These are phyloP conservation scores for Yarrowia bubula DNA, from an alignment of 805 yeast genomes.

Conservation along the genomic window DNA sequence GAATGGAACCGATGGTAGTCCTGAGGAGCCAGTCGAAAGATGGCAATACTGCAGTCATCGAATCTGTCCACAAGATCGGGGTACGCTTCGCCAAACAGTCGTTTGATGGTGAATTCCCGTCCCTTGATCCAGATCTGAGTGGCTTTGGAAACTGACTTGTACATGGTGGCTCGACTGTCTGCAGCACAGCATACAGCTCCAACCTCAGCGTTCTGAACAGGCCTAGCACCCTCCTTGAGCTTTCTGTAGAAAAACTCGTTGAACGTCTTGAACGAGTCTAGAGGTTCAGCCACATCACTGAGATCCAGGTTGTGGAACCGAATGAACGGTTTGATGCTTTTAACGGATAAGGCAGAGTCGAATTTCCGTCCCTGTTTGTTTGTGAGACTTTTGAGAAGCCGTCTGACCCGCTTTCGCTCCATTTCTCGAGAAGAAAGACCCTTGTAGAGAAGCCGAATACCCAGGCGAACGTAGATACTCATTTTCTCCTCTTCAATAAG, in stretches of 20 bases:
- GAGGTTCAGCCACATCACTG: constrained; percentile 60
- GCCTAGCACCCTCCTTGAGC: constrained; percentile 68
- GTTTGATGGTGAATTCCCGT: constrained; percentile 61
- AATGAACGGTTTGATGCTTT: constrained; percentile 71
- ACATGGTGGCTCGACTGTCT: constrained; percentile 80
- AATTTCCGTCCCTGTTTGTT: constrained; percentile 81
- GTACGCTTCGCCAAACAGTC: constrained; percentile 51
- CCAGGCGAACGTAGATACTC: constrained; percentile 82
- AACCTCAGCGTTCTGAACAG: constrained; percentile 56
- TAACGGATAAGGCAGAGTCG: constrained; percentile 64
- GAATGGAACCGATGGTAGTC: constrained; percentile 93
- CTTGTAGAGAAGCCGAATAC: constrained; percentile 77
- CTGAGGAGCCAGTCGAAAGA: constrained; percentile 92
- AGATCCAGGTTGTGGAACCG: constrained; percentile 79
- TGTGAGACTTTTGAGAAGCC: constrained; percentile 62
- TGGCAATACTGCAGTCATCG: constrained; percentile 62
- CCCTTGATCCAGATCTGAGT: constrained; percentile 90
- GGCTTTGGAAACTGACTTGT: constrained; percentile 57
- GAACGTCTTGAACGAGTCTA: constrained; percentile 60
- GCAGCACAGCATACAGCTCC: constrained; percentile 65
- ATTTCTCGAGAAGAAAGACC: constrained; percentile 57
- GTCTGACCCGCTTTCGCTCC: constrained; percentile 57
- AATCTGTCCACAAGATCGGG: constrained; percentile 42
- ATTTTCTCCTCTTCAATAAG: constrained; percentile 89
- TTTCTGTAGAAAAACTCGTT: constrained; percentile 87